phyloP scores from a whole-genome alignment of 305 asterid species.

The Solanum hybrid region DNA sequence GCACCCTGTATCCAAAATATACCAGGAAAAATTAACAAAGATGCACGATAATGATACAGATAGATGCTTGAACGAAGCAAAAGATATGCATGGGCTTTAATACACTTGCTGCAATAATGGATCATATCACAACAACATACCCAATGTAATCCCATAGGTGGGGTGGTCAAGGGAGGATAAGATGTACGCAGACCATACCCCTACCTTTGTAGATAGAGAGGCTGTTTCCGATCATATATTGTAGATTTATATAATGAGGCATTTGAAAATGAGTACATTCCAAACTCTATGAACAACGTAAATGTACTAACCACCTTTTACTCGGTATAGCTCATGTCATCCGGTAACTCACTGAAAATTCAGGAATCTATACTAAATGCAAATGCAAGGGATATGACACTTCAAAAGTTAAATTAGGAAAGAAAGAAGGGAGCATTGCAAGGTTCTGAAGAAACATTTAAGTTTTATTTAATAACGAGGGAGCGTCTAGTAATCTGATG shows the following conservation, averaged over 20 bases:
- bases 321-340: neutral
- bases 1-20: constrained; percentile 49
- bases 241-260: neutral
- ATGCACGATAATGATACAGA: neutral
- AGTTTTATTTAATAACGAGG: neutral
- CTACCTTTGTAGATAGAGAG: neutral
- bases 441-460: neutral
- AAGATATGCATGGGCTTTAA: neutral
- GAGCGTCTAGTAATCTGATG: neutral
- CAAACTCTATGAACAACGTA: neutral
- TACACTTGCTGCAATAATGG: neutral
- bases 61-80: neutral
- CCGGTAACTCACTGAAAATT: neutral
- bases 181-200: neutral
- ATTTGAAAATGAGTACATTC: neutral
- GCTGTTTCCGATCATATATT: neutral
- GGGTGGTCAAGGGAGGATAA: neutral
- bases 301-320: neutral
- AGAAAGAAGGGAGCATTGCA: neutral
- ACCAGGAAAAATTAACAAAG: neutral
- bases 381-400: neutral
- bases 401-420: neutral
- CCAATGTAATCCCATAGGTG: neutral
- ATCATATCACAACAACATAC: neutral
- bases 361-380: neutral